Base-by-base conservation (phyloP, 768 basidiomycete genomes). In the Hypsizygus marmoreus region DNA sequence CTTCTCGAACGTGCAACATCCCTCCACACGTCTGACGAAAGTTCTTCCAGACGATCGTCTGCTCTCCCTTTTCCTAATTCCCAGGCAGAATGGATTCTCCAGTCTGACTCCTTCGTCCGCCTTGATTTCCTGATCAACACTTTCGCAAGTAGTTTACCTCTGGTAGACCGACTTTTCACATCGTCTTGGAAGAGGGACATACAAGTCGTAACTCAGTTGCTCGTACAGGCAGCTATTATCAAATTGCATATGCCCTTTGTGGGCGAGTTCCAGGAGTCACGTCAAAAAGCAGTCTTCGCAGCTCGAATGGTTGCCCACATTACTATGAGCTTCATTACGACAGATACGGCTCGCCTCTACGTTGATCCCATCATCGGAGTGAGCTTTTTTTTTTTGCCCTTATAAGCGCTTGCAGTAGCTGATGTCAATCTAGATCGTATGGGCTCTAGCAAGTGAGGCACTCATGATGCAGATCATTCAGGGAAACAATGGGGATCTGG, bases 281-380 rank as follows among this genome's bases (percentile, higher is more conserved):
- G 34, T 16, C 45, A 20, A 7, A 47, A 40, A 20, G 23, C 16
- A 2, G 10, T 47, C n/a, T 12, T 26, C 7, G 41, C 47, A 1
- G 47, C 47, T 19, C 17, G 33, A 39, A n/a, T 42, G 2, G 43
- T 49, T 20, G 47, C 47, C 7, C 24, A 16, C 4, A 17, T 49
- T 17, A 25, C 47, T 11, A 19, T n/a, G 6, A 24, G 13, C 23
- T n/a, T n/a, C n/a, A 8, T 43, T 11, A 3, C 20, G 10, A 31
- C 28, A 1, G n/a, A 26, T 25, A 19, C 35, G 12, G 4, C 11
- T n/a, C 17, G 19, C 2, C 11, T 13, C 2, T 36, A 49, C 17
- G 24, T 47, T 20, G 28, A 47, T 40, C 45, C 45, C 5, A 40
- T 47, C 12, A 22, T 40, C 16, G 45, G 45, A 2, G 47, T 49